Percentiles rank a stretch among this genome's conserved stretches.
These are phyloP conservation scores for Backusella westeae DNA, from an alignment of 192 early-diverging fungal genomes.

Conservation along the genomic window DNA sequence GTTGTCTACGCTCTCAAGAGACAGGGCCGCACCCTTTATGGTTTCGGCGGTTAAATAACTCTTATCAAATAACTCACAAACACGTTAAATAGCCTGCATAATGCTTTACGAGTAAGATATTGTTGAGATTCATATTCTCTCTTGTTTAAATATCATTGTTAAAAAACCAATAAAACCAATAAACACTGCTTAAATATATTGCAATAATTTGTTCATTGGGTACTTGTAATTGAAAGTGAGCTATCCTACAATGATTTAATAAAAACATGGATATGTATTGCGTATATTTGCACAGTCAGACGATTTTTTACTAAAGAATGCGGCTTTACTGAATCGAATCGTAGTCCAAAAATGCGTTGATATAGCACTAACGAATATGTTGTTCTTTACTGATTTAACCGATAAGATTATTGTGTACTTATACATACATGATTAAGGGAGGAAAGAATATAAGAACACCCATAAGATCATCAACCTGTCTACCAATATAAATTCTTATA, in stretches of 20 bases:
- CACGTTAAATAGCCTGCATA: neutral
- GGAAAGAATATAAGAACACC: neutral
- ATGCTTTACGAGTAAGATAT: neutral
- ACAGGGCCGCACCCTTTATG: conserved; percentile 92
- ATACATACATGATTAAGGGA: neutral
- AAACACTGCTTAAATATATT: neutral
- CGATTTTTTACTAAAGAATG: neutral
- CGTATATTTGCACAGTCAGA: neutral
- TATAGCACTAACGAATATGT: no score
- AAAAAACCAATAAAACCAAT: neutral
- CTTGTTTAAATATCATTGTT: neutral
- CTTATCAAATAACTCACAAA: conserved; percentile 32
- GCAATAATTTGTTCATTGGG: neutral
- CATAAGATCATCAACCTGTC: no score
- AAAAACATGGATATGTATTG: neutral
- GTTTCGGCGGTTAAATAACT: conserved; percentile 52
- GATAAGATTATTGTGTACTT: neutral
- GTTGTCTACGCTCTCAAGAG: conserved; percentile 99
- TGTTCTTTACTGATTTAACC: no score
- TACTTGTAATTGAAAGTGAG: neutral
- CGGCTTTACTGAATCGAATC: neutral
- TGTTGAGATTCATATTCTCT: neutral
- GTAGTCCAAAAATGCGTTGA: no score
- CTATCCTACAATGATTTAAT: neutral
- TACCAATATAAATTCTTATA: neutral